Evolutionary conservation across 164 flowering plant genomes (phyloP), one percentile per base, ranked within the genome.

Genomic region (Malania oleifera): DNA sequence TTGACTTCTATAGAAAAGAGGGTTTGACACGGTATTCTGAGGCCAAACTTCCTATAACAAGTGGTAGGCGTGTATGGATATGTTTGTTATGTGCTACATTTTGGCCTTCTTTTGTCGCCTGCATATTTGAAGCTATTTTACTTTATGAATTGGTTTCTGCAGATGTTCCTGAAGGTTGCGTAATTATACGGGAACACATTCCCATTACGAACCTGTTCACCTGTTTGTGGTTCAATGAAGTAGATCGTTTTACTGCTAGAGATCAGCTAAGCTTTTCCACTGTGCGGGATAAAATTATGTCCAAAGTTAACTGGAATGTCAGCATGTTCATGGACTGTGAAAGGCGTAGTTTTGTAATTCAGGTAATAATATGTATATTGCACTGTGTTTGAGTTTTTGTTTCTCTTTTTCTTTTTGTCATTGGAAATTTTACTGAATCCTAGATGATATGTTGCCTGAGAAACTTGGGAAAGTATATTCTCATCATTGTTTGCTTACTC

Each of bases 131-230:
- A 7, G 31, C 35, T 31, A 9, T 49, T 14, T 69, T 24, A 39
- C 46, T 46, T 19, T 9, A 5, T 68, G 61, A 22, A 43, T 41
- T 61, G 10, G 43, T 51, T 55, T 45, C 41, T 66, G 54, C 85
- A 89, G 98, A 93, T 85, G 97, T 93, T 71, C 98, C 98, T 25
- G 98, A 93, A 78, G 98, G 98, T 27, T 93, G 98, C 52, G 92
- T 83, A 22, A 80, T 93, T 54, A 74, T 93, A 47, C 80, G 74
- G 59, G 98, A 90, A 66, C 98, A 93, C 66, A 82, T 80, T 58
- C 95, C 97, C 23, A 76, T 90, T 45, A 85, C 97, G 46, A 93
- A 93, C 70, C 83, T 92, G 13, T 87, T 87, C 61, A 81, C 91
- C 40, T 92, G 98, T 59, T 75, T 84, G 17, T 92, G 98, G 98